phyloP scores from a whole-genome alignment of 176 grass and related monocot species.

The Triticum dicoccoides region DNA sequence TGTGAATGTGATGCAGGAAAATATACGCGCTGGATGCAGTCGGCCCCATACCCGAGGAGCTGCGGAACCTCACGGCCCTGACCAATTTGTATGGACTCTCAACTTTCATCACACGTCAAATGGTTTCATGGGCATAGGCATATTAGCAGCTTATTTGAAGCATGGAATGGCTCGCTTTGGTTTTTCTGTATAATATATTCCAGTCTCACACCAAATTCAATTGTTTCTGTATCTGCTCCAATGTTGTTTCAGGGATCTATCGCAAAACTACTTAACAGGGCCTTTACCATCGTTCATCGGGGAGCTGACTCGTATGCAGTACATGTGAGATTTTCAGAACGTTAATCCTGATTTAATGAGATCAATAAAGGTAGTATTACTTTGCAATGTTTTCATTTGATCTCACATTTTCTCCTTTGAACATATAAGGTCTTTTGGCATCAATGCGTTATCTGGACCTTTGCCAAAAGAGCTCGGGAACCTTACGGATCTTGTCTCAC shows the following conservation, averaged over 20 bases:
- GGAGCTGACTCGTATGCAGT: conserved; percentile 66
- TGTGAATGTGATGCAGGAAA: conserved; percentile 22
- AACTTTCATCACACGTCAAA: background rate
- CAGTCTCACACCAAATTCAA: too few relatives aligned
- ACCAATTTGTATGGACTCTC: conserved; percentile 26
- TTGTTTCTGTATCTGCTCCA: background rate
- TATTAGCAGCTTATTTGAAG: too few relatives aligned
- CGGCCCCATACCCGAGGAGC: conserved; percentile 47
- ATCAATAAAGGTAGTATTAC: background rate
- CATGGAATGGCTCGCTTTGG: too few relatives aligned
- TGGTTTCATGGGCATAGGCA: too few relatives aligned
- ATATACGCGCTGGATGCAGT: conserved; percentile 29
- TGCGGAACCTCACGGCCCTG: conserved; percentile 42
- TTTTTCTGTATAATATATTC: background rate
- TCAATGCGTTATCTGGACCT: conserved; percentile 77
- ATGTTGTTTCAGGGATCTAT: conserved; percentile 52
- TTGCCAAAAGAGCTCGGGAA: conserved; percentile 76
- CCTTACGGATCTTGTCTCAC: conserved; percentile 37
- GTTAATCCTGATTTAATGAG: background rate
- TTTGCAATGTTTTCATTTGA: background rate
- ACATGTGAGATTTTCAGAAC: conserved; percentile 48
- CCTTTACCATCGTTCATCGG: conserved; percentile 67
- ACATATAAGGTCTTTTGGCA: conserved; percentile 49
- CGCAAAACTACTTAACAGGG: conserved; percentile 67
- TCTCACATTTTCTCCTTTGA: background rate